A percentile compares a stretch with the other conserved stretches of the same genome.
These are phyloP conservation scores for Samsoniella hepiali DNA, from an alignment of 2,329 filamentous ascomycete species.

Conservation along the genomic window DNA sequence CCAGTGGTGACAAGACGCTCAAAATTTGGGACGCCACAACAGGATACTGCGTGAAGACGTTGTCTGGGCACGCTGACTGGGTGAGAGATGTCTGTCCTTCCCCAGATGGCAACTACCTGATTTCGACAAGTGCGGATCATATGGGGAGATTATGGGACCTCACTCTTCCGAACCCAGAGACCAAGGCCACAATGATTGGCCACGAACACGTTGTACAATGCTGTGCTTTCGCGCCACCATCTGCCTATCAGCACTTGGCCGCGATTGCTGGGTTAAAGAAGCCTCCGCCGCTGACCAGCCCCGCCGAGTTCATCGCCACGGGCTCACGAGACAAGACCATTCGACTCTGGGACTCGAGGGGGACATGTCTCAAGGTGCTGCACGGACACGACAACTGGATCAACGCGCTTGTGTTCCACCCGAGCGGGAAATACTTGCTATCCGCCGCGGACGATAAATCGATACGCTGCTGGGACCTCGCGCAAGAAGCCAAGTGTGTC, in stretches of 20 bases:
- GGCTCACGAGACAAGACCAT: conserved; percentile 89
- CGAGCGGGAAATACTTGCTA: conserved; percentile 84
- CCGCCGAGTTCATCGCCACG: conserved; percentile 85
- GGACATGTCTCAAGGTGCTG: conserved; percentile 79
- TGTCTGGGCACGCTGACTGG: conserved; percentile 83
- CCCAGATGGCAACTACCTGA: conserved; percentile 74
- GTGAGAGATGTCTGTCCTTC: conserved; percentile 85
- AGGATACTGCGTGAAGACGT: conserved; percentile 88
- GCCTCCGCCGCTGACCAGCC: conserved; percentile 67
- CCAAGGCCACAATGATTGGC: conserved; percentile 75
- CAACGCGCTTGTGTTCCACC: conserved; percentile 80
- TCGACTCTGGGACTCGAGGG: conserved; percentile 81
- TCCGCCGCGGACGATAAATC: conserved; percentile 89
- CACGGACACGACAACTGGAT: conserved; percentile 95
- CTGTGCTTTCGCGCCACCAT: conserved; percentile 77
- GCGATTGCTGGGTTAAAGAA: conserved; percentile 79
- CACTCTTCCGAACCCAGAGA: conserved; percentile 60
- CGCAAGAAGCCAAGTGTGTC: conserved; percentile 86
- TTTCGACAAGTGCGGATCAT: conserved; percentile 81
- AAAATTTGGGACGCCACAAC: conserved; percentile 92
- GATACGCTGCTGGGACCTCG: conserved; percentile 88
- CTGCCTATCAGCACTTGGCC: conserved; percentile 74
- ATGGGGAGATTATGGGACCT: conserved; percentile 84
- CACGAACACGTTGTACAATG: conserved; percentile 87
- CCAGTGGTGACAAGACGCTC: conserved; percentile 79